These are phyloP conservation scores for thale cress (Arabidopsis thaliana) DNA, from an alignment of 345 rosid species.

Conservation along the genomic window TAIR10.1 NC_003071.7:6698001-6698500, in stretches of 20 bases:
- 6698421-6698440: slow-evolving; percentile 41
- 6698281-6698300: slow-evolving; percentile 47
- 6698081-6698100: not conserved
- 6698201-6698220: slow-evolving; percentile 49
- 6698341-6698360: slow-evolving; percentile 52
- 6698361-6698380: slow-evolving; percentile 46
- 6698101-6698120: slow-evolving; percentile 45
- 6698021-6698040: not conserved
- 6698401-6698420: slow-evolving; percentile 49
- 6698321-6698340: slow-evolving; percentile 50
- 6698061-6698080: slow-evolving; percentile 3
- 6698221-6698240: slow-evolving; percentile 56
- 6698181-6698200: slow-evolving; percentile 38
- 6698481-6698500: slow-evolving; percentile 24
- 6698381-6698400: slow-evolving; percentile 49
- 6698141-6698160: slow-evolving; percentile 51
- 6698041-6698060: not conserved
- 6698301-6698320: slow-evolving; percentile 47
- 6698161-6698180: slow-evolving; percentile 42
- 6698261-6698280: slow-evolving; percentile 42
- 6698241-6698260: slow-evolving; percentile 42
- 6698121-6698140: slow-evolving; percentile 43
- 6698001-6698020: slow-evolving; percentile 6
- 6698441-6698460: slow-evolving; percentile 52
- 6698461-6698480: slow-evolving; percentile 45